Evolutionary conservation across 1,284 basidiomycete genomes (phyloP), one percentile per base, ranked within the genome.

Genomic region (Cutaneotrichosporon sp.): DNA sequence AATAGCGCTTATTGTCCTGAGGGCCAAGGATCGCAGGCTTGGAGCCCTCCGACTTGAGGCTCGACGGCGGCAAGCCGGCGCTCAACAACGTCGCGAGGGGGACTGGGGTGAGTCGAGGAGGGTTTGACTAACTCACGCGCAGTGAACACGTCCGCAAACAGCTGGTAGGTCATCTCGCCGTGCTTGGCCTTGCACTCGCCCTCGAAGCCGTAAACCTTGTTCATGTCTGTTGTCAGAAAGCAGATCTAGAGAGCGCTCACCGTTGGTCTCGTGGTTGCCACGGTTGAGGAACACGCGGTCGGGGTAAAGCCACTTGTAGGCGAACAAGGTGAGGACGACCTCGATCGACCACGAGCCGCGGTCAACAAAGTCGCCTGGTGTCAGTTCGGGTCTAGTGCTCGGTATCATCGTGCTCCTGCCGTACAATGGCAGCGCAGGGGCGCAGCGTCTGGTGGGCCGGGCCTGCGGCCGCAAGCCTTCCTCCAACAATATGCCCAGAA

Each of bases 221-320:
- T 87, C 85, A 87, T 86, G 66, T 97, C 92, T 79, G 90, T 36
- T 10, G 61, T 53, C 36, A 53, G 51, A 13, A 6, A 9, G 31
- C 30, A 26, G 18, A 8, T 6, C 32, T 8, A 16, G 5, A 8
- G 16, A 21, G 18, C 18, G 64, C 73, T 59, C 32, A 79, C 76
- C 77, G 61, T 76, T 92, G 59, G 95, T 90, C 82, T 99, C 96
- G 78, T 99, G 96, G 81, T 98, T 99, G 30, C 96, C 97, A 65
- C 96, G 87, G 79, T 97, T 97, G 76, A 97, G 87, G 79, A 86
- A 94, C 83, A 95, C 90, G 65, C 85, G 86, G 65, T 86, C 86
- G 2, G 93, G 94, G 81, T 91, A 93, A 59, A 96, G 82, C 93
- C 95, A 99, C 85, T 99, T 99, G 83, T 91, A 97, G 6, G 95